Evolutionary conservation across 768 basidiomycete genomes (phyloP).

Genomic region (Rhizopogon roseolus): DNA sequence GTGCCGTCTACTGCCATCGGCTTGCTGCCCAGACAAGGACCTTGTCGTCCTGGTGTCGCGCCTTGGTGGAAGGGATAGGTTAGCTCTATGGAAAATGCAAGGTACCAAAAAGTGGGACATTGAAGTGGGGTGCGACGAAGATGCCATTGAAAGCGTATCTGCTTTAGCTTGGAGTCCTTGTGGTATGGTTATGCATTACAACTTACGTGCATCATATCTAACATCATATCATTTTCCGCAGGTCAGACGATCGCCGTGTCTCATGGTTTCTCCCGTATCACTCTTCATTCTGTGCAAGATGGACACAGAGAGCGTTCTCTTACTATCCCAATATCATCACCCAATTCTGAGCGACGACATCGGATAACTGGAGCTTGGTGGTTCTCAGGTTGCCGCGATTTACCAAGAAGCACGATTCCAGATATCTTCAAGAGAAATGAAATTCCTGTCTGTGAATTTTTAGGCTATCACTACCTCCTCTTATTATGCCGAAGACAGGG

Average conservation of each 20-base stretch:
- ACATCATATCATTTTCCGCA: constrained; percentile 18
- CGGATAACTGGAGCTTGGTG: constrained; percentile 64
- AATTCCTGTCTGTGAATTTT: constrained; percentile 45
- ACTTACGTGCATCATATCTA: not conserved
- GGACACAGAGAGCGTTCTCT: constrained; percentile 53
- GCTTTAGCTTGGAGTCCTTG: constrained; percentile 80
- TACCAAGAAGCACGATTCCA: constrained; percentile 44
- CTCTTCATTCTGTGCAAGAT: constrained; percentile 76
- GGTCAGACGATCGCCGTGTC: constrained; percentile 70
- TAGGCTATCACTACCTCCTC: constrained; percentile 5
- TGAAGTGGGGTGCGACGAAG: constrained; percentile 49
- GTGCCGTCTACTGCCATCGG: constrained; percentile 52
- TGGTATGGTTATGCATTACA: constrained; percentile 37
- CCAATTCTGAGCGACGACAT: constrained; percentile 10
- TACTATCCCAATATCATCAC: constrained; percentile 24
- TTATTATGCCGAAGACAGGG: constrained; percentile 54
- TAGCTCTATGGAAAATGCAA: constrained; percentile 79
- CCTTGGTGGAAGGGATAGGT: constrained; percentile 60
- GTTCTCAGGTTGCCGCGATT: constrained; percentile 49
- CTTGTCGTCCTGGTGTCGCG: constrained; percentile 64
- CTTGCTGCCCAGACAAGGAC: constrained; percentile 87
- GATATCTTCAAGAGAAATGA: constrained; percentile 72
- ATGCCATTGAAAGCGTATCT: constrained; percentile 44
- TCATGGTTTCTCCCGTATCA: constrained; percentile 63
- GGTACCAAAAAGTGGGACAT: constrained; percentile 82